Percentiles rank a stretch among this genome's conserved stretches.
phyloP scores from a whole-genome alignment of 495 filamentous ascomycete species.

The Penicillium desertorum region DNA sequence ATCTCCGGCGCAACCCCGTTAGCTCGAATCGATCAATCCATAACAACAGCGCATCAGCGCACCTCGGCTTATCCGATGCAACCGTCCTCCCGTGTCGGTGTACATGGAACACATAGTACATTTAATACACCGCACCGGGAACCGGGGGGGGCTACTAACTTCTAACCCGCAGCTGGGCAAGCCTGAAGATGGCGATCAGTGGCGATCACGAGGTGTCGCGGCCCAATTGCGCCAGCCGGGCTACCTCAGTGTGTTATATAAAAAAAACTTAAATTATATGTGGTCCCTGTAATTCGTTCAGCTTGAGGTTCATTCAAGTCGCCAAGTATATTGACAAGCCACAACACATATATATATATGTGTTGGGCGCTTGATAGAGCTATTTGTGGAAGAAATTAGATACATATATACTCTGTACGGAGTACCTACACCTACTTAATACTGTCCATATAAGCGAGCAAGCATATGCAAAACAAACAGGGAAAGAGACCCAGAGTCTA shows the following conservation, averaged over 20 bases:
- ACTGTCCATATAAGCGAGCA: not conserved
- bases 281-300: no score
- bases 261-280: no score
- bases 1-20: conserved; percentile 3
- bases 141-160: not conserved
- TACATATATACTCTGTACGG: not conserved
- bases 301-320: no score
- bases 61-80: not conserved
- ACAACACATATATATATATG: not conserved
- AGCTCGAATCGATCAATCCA: not conserved
- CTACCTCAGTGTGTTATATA: no score
- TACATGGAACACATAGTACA: not conserved
- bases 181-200: not conserved
- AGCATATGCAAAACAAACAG: not conserved
- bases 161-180: not conserved
- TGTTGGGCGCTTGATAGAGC: not conserved
- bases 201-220: not conserved
- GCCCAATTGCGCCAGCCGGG: not conserved
- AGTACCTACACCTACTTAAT: not conserved
- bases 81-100: not conserved
- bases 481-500: not conserved
- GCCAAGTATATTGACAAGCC: no score
- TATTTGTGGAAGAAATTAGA: not conserved
- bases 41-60: no score
- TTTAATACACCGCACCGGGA: not conserved